Percentiles rank a stretch among this genome's conserved stretches.
These are phyloP conservation scores for Prinsepia uniflora DNA, from an alignment of 306 rosid genomes.

Conservation along the genomic window DNA sequence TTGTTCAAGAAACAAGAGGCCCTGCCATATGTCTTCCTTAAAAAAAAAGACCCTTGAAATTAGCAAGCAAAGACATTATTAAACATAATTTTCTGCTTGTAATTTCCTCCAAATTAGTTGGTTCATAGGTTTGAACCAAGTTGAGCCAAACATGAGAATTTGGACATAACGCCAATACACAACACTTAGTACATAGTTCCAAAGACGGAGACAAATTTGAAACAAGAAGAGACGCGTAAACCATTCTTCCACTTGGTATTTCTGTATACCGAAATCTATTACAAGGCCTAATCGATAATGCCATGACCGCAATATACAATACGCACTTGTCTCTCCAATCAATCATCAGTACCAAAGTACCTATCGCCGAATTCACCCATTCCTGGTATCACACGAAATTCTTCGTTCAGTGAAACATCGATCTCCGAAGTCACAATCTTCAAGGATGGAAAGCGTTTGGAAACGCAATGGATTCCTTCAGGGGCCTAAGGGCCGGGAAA, in stretches of 20 bases:
- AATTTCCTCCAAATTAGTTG: neutral
- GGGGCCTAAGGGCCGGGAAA: slow-evolving; percentile 61
- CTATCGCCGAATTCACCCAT: slow-evolving; percentile 96
- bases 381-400: slow-evolving; percentile 85
- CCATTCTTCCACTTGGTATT: neutral
- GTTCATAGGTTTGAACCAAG: neutral
- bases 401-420: slow-evolving; percentile 70
- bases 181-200: neutral
- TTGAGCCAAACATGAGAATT: neutral
- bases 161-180: slow-evolving; percentile 3
- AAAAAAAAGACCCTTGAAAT: neutral
- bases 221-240: neutral
- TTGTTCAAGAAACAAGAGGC: neutral
- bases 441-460: slow-evolving; percentile 74
- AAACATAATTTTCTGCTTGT: neutral
- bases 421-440: slow-evolving; percentile 97
- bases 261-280: neutral
- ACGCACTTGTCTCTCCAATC: slow-evolving; percentile 1
- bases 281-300: slow-evolving; percentile 4
- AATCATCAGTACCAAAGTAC: slow-evolving; percentile 83
- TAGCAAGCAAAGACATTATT: neutral
- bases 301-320: neutral
- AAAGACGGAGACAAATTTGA: neutral
- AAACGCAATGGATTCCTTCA: slow-evolving; percentile 91
- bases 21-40: neutral